phyloP scores from a whole-genome alignment of 2,329 filamentous ascomycete species.

The Leptographium procerum region DNA sequence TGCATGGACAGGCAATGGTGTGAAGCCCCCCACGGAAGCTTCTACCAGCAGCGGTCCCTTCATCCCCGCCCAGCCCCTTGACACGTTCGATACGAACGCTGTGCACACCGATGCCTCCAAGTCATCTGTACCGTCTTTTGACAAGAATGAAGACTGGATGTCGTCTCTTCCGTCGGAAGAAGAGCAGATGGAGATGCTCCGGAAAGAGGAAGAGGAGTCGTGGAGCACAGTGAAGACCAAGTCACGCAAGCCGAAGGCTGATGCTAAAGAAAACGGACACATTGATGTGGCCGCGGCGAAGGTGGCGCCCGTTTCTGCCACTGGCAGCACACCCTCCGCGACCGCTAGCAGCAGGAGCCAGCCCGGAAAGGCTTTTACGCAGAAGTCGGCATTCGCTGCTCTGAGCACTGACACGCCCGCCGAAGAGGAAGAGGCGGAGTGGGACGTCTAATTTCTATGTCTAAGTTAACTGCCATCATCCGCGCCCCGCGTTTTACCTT shows the following conservation, averaged over 20 bases:
- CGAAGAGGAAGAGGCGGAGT: conserved; percentile 34
- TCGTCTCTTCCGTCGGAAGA: conserved; percentile 47
- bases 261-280: conserved; percentile 13
- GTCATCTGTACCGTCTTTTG: conserved; percentile 19
- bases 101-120: conserved; percentile 12
- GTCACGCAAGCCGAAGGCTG: conserved; percentile 29
- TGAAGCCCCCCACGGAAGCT: conserved; percentile 22
- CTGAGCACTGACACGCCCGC: conserved; percentile 29
- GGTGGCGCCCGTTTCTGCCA: conserved; percentile 8
- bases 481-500: not conserved
- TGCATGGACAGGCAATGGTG: conserved; percentile 25
- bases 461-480: conserved; percentile 16
- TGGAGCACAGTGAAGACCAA: conserved; percentile 49
- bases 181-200: conserved; percentile 48
- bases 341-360: conserved; percentile 18
- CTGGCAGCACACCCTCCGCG: conserved; percentile 13
- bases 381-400: conserved; percentile 35
- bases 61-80: conserved; percentile 37
- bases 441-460: conserved; percentile 39
- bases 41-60: conserved; percentile 20
- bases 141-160: conserved; percentile 33
- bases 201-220: conserved; percentile 38
- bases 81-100: conserved; percentile 38
- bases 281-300: conserved; percentile 12
- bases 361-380: conserved; percentile 25